Conservation (phyloP, 768 basidiomycete species). For the Asterophora lycoperdoides region DNA sequence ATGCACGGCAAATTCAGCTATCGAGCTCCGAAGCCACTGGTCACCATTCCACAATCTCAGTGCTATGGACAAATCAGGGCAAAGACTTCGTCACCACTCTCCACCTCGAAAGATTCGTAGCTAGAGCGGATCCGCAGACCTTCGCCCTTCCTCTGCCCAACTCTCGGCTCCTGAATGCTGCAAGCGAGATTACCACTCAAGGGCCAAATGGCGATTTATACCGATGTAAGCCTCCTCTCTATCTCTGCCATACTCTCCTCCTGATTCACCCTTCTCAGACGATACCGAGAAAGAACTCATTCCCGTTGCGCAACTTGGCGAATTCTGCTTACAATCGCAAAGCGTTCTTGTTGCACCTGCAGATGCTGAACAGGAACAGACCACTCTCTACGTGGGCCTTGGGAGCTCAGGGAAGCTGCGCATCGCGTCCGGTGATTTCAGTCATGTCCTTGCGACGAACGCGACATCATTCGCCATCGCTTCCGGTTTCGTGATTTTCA, state of each 20-base stretch:
- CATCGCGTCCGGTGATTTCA: slow-evolving; percentile 32
- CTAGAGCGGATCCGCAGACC: slow-evolving; percentile 7
- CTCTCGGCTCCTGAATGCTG: slow-evolving; percentile 43
- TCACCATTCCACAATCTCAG: slow-evolving; percentile 23
- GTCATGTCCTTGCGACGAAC: slow-evolving; percentile 42
- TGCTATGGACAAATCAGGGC: slow-evolving; percentile 37
- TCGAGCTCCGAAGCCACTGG: slow-evolving; percentile 8
- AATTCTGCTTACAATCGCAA: slow-evolving; percentile 52
- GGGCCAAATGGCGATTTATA: slow-evolving; percentile 44
- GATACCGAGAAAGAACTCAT: slow-evolving; percentile 17
- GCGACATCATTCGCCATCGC: slow-evolving; percentile 71
- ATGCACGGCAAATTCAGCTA: slow-evolving; percentile 32
- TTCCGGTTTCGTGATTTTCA: slow-evolving; percentile 79
- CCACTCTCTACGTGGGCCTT: slow-evolving; percentile 55
- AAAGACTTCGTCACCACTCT: slow-evolving; percentile 30
- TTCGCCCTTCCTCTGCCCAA: slow-evolving; percentile 34
- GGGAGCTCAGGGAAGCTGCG: slow-evolving; percentile 63
- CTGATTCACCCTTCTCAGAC: slow-evolving; percentile 7
- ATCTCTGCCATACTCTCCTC: background rate
- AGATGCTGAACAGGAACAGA: slow-evolving; percentile 4
- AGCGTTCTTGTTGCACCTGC: slow-evolving; percentile 22
- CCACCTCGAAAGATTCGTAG: slow-evolving; percentile 19
- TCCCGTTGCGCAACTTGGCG: slow-evolving; percentile 42
- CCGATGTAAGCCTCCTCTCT: slow-evolving; percentile 31
- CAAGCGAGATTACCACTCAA: slow-evolving; percentile 37